These are phyloP conservation scores for Candida golubevii DNA, from an alignment of 805 yeast species.

Conservation along the genomic window DNA sequence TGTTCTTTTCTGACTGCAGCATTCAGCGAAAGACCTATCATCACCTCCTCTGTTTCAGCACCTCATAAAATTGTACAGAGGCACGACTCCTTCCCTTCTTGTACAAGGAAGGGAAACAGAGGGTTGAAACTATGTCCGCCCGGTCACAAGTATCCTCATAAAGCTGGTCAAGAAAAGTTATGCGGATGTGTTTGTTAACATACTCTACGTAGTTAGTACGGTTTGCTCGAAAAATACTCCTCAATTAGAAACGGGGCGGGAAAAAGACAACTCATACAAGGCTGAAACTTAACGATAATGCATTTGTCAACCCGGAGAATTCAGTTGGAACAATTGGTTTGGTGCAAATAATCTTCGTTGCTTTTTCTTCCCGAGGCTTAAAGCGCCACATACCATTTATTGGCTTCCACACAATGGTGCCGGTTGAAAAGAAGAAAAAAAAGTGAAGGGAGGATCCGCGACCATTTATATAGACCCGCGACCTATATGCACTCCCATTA, in stretches of 20 bases:
- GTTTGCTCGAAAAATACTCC: no score
- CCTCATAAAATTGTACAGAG: slow-evolving; percentile 47
- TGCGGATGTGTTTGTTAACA: slow-evolving; percentile 6
- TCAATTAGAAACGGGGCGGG: no score
- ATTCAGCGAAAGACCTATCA: slow-evolving; percentile 46
- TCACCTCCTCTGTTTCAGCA: slow-evolving; percentile 46
- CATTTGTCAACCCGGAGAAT: slow-evolving; percentile 48
- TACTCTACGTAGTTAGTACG: slow-evolving; percentile 15
- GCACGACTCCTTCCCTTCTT: slow-evolving; percentile 40
- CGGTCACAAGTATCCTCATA: slow-evolving; percentile 47
- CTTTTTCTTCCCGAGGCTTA: not conserved
- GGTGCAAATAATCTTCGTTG: slow-evolving; percentile 48
- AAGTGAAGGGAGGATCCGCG: not conserved
- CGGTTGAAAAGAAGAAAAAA: slow-evolving; percentile 1
- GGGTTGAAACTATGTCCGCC: slow-evolving; percentile 44
- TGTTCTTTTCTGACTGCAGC: not conserved
- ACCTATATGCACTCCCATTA: no score
- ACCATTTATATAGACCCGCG: not conserved
- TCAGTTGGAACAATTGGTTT: slow-evolving; percentile 62
- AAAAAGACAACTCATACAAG: slow-evolving; percentile 47
- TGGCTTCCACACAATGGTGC: slow-evolving; percentile 18
- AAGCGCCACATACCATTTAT: slow-evolving; percentile 25
- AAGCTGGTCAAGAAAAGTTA: slow-evolving; percentile 10
- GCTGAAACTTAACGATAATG: slow-evolving; percentile 59
- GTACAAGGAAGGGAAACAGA: slow-evolving; percentile 36